A percentile compares a stretch with the other conserved stretches of the same genome.
Evolutionary conservation across 768 basidiomycete genomes (phyloP).

Genomic region (Termitomyces titanicus): DNA sequence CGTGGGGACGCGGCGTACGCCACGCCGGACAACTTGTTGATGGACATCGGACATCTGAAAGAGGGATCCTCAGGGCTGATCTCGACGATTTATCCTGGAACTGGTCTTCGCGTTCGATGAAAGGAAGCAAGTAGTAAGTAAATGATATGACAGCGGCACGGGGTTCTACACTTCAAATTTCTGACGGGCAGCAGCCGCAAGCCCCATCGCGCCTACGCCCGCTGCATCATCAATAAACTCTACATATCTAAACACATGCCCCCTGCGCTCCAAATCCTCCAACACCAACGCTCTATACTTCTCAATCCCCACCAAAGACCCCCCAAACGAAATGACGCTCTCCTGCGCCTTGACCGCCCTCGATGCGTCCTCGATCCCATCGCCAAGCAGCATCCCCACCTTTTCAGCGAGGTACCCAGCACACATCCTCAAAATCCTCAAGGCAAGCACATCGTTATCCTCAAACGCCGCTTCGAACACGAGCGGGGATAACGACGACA

Average conservation of each 20-base stretch:
- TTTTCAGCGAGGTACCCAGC: slow-evolving; percentile 56
- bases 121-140: too few species aligned
- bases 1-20: too few species aligned
- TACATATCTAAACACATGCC: slow-evolving; percentile 63
- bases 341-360: slow-evolving; percentile 47
- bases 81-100: too few species aligned
- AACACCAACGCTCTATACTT: slow-evolving; percentile 45
- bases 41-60: too few species aligned
- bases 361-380: slow-evolving; percentile 20
- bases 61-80: too few species aligned
- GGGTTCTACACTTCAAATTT: too few species aligned
- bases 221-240: slow-evolving; percentile 71
- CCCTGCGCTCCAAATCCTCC: slow-evolving; percentile 47
- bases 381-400: slow-evolving; percentile 50
- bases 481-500: slow-evolving; percentile 69
- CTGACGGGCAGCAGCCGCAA: background rate
- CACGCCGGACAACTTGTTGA: too few species aligned
- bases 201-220: slow-evolving; percentile 9
- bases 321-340: slow-evolving; percentile 71
- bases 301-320: slow-evolving; percentile 67
- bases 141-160: too few species aligned
- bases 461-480: slow-evolving; percentile 79
- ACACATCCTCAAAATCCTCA: slow-evolving; percentile 50
- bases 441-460: slow-evolving; percentile 61
- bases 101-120: too few species aligned